Evolutionary conservation across 805 yeast genomes (phyloP).

Genomic region (Sugiyamaella mastotermitis): DNA sequence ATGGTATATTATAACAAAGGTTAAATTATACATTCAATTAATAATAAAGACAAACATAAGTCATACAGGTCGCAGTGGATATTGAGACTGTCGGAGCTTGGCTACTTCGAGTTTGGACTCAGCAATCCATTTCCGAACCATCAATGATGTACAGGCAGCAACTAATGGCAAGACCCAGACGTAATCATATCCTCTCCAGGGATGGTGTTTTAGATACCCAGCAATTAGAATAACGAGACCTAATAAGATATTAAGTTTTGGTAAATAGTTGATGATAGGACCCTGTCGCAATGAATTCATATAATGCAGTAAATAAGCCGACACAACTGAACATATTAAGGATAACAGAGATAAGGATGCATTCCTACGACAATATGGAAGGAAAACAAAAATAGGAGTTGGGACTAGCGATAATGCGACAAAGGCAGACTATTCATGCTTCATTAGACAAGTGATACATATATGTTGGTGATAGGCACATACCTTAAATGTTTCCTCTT

Average conservation of each 20-base stretch:
- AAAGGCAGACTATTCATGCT: conserved; percentile 20
- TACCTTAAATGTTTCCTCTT: conserved; percentile 18
- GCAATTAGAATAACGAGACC: conserved; percentile 19
- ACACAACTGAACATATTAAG: conserved; percentile 20
- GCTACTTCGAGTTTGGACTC: too few species aligned
- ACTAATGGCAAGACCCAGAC: conserved; percentile 29
- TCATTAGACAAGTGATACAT: background rate
- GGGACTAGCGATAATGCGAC: conserved; percentile 26
- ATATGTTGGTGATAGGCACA: conserved; percentile 1
- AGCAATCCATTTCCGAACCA: conserved; percentile 25
- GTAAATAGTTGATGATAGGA: conserved; percentile 8
- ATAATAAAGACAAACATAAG: too few species aligned
- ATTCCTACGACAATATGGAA: conserved; percentile 24
- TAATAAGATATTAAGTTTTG: conserved; percentile 16
- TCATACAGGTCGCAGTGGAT: too few species aligned
- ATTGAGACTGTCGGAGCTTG: too few species aligned
- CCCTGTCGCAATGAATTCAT: conserved; percentile 6
- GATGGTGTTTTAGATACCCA: conserved; percentile 21
- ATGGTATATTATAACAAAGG: too few species aligned
- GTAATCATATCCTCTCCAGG: conserved; percentile 25
- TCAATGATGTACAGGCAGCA: conserved; percentile 19
- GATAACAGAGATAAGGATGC: conserved; percentile 25
- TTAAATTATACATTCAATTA: too few species aligned
- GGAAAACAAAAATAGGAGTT: conserved; percentile 26
- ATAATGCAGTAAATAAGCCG: conserved; percentile 22